A percentile compares a stretch with the other conserved stretches of the same genome.
Evolutionary conservation across 2,329 filamentous ascomycete genomes (phyloP).

Genomic region (Fusarium sp.): DNA sequence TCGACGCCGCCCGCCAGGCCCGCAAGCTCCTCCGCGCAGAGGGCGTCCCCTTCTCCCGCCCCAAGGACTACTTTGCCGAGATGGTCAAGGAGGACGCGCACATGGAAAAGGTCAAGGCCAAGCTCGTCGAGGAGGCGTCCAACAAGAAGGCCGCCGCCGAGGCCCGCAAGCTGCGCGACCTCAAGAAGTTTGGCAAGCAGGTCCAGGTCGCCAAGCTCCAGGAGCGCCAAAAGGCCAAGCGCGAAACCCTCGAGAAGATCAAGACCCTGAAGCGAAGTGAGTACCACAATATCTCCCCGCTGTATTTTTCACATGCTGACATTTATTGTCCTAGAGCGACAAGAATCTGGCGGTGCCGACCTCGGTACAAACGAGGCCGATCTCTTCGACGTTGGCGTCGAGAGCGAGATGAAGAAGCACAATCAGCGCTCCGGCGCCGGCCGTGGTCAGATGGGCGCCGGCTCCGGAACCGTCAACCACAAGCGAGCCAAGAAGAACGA

Average conservation of each 20-base stretch:
- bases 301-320: conserved; percentile 38
- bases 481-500: conserved; percentile 96
- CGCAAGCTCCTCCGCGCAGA: conserved; percentile 83
- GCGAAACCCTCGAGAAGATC: conserved; percentile 94
- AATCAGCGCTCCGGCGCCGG: conserved; percentile 54
- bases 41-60: conserved; percentile 86
- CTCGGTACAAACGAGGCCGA: conserved; percentile 82
- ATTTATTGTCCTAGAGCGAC: conserved; percentile 77
- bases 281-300: conserved; percentile 50
- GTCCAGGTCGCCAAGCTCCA: conserved; percentile 97
- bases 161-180: conserved; percentile 89
- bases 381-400: conserved; percentile 90
- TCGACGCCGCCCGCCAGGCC: conserved; percentile 80
- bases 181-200: conserved; percentile 99
- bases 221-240: conserved; percentile 92
- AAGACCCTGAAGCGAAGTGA: conserved; percentile 93
- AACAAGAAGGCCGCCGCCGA: conserved; percentile 92
- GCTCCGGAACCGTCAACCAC: conserved; percentile 57
- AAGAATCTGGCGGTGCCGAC: conserved; percentile 72
- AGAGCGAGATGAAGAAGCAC: conserved; percentile 67
- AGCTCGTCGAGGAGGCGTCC: conserved; percentile 91
- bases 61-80: conserved; percentile 96
- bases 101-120: conserved; percentile 96
- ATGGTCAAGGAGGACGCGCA: conserved; percentile 99
- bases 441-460: conserved; percentile 46